Evolutionary conservation across 2,329 filamentous ascomycete genomes (phyloP), one percentile per base, ranked within the genome.

Genomic region (Alternaria sp.): DNA sequence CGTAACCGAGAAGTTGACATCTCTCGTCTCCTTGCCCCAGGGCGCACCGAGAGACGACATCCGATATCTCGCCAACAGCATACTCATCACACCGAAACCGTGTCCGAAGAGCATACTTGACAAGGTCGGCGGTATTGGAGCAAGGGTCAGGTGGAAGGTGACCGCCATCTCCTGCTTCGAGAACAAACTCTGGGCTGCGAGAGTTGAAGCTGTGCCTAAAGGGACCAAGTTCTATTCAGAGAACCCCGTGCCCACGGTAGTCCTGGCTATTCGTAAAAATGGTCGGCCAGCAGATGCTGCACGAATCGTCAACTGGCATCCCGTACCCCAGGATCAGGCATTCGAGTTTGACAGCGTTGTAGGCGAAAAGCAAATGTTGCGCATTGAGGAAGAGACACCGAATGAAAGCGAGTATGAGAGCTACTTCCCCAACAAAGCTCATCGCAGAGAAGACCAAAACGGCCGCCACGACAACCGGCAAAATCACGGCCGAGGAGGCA

Each of bases 61-160:
- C 65, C 93, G 92, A 66, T 87, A 89, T 63, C 89, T 97, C 70
- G 94, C 90, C 46, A 97, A 96, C 80, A 94, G 90, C 78, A 94
- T 99, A 69, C 85, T 97, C 71, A 98, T 99, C 74, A 91, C 90
- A 38, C 90, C 93, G 1, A 89, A 91, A 11, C 89, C 91, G 0
- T 92, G 91, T 51, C 88, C 91, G 3, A 84, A 86, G 52, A 86
- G 85, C 65, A 90, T 96, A 22, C 82, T 97, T 32, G 86, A 91
- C 54, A 95, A 93, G 78, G 90, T 95, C 11, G 95, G 95, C 43
- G 94, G 94, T 28, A 88, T 97, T 73, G 93, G 93, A 34, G 89
- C 87, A 70, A 94, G 90, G 79, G 86, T 96, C 80, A 88, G 83
- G 41, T 99, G 94, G 93, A 88, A 92, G 76, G 90, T 97, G 5